Percentiles rank a stretch among this genome's conserved stretches.
phyloP scores from a whole-genome alignment of 208 protist genomes.

The Kentomonas sorsogonicus region DNA sequence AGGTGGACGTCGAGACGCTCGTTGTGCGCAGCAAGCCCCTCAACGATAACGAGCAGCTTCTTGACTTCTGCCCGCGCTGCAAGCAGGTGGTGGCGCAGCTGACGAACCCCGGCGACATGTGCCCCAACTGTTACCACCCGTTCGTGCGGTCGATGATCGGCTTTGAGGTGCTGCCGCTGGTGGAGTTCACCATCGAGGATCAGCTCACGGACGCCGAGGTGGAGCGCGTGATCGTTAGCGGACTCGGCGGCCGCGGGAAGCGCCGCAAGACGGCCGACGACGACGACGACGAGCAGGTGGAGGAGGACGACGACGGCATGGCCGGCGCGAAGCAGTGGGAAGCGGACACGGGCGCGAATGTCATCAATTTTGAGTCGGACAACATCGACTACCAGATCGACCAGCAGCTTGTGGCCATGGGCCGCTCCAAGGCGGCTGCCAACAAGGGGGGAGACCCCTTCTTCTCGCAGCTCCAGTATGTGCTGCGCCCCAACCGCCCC shows the following conservation, averaged over 20 bases:
- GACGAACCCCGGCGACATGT: constrained; percentile 74
- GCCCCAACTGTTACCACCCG: constrained; percentile 88
- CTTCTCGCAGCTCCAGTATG: constrained; percentile 81
- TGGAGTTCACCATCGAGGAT: constrained; percentile 90
- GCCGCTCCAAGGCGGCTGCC: constrained; percentile 46
- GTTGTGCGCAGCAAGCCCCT: constrained; percentile 82
- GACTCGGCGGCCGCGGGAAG: constrained; percentile 33
- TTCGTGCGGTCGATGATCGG: constrained; percentile 91
- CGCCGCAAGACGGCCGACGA: constrained; percentile 23
- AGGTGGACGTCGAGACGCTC: constrained; percentile 89
- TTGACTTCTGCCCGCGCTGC: constrained; percentile 91
- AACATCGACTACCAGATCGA: constrained; percentile 87
- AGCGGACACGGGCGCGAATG: constrained; percentile 58
- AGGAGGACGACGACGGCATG: neutral
- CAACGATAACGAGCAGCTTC: constrained; percentile 86
- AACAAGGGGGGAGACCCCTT: constrained; percentile 83
- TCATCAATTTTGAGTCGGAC: constrained; percentile 85
- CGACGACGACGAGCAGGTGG: constrained; percentile 10
- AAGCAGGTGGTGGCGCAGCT: constrained; percentile 83
- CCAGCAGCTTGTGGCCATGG: constrained; percentile 76
- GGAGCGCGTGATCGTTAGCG: constrained; percentile 68
- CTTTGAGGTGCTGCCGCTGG: constrained; percentile 92
- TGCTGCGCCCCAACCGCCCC: constrained; percentile 55
- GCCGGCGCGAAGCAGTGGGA: constrained; percentile 36
- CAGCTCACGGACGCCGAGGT: constrained; percentile 86